Conservation (phyloP, 1,284 basidiomycete species). For the Ceratorhiza oryzae-sativae region DNA sequence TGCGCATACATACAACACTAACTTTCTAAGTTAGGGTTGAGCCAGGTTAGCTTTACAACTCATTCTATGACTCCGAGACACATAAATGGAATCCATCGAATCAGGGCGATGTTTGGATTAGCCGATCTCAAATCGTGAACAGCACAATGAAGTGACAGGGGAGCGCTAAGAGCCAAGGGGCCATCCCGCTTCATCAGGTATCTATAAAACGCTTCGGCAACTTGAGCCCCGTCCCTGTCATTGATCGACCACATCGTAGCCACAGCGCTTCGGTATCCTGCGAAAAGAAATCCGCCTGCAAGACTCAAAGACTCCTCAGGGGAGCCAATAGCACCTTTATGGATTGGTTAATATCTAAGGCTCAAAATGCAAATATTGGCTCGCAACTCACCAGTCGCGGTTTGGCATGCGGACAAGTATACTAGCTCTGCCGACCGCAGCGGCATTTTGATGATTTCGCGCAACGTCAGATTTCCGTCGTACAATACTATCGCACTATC, state of each 20-base stretch:
- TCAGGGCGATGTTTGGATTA: not conserved
- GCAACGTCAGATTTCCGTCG: constrained; percentile 21
- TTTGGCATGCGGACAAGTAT: constrained; percentile 37
- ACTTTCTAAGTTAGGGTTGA: too few species aligned
- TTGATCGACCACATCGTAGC: constrained; percentile 34
- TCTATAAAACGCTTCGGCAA: constrained; percentile 15
- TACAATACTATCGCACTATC: not conserved
- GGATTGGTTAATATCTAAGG: not conserved
- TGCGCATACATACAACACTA: too few species aligned
- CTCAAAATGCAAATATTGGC: not conserved
- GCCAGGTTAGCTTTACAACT: too few species aligned
- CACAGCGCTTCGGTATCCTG: constrained; percentile 15
- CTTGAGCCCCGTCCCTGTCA: constrained; percentile 11
- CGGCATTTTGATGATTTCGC: constrained; percentile 25
- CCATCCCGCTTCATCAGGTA: not conserved
- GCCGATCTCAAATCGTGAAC: not conserved
- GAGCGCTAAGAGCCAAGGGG: not conserved
- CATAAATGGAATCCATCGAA: constrained; percentile 32
- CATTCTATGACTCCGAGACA: not conserved
- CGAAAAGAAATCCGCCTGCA: constrained; percentile 19
- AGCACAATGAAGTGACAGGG: constrained; percentile 12
- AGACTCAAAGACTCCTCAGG: constrained; percentile 28
- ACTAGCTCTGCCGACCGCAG: constrained; percentile 32
- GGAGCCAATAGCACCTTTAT: constrained; percentile 1
- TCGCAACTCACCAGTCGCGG: constrained; percentile 1